A percentile compares a stretch with the other conserved stretches of the same genome.
These are phyloP conservation scores for Penicillium sp. DNA, from an alignment of 2,329 filamentous ascomycete genomes.

Conservation along the genomic window DNA sequence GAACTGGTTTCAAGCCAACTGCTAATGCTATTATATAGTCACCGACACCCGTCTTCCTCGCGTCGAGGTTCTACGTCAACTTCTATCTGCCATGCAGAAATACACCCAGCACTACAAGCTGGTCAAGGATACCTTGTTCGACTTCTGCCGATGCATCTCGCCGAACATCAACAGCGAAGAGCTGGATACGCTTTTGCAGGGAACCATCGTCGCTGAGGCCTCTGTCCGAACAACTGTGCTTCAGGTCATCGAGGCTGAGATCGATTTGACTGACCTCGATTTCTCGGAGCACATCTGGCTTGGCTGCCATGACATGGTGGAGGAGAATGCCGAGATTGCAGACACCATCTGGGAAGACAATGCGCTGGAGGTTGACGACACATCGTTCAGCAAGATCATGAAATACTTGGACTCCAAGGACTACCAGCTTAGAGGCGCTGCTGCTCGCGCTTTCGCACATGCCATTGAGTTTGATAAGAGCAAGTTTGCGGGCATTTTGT, in stretches of 20 bases:
- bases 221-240: slow-evolving; percentile 81
- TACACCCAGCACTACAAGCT: slow-evolving; percentile 94
- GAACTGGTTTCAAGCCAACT: not conserved
- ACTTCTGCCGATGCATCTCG: slow-evolving; percentile 80
- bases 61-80: slow-evolving; percentile 65
- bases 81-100: slow-evolving; percentile 80
- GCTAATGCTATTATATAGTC: slow-evolving; percentile 32
- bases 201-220: slow-evolving; percentile 73
- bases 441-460: slow-evolving; percentile 77
- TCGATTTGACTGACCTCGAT: slow-evolving; percentile 83
- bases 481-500: slow-evolving; percentile 62
- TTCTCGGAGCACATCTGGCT: slow-evolving; percentile 94
- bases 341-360: slow-evolving; percentile 95
- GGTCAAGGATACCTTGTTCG: slow-evolving; percentile 86
- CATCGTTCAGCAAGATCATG: slow-evolving; percentile 67
- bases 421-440: slow-evolving; percentile 76
- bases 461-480: slow-evolving; percentile 62
- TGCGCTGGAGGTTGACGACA: slow-evolving; percentile 66
- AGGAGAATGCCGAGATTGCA: slow-evolving; percentile 81
- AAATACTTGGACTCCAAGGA: slow-evolving; percentile 80
- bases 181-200: slow-evolving; percentile 72
- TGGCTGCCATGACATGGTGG: slow-evolving; percentile 83
- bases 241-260: slow-evolving; percentile 85
- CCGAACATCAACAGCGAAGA: slow-evolving; percentile 74
- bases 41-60: slow-evolving; percentile 74